These are phyloP conservation scores for Backusella parvicylindrica DNA, from an alignment of 192 early-diverging fungal genomes.

Conservation along the genomic window DNA sequence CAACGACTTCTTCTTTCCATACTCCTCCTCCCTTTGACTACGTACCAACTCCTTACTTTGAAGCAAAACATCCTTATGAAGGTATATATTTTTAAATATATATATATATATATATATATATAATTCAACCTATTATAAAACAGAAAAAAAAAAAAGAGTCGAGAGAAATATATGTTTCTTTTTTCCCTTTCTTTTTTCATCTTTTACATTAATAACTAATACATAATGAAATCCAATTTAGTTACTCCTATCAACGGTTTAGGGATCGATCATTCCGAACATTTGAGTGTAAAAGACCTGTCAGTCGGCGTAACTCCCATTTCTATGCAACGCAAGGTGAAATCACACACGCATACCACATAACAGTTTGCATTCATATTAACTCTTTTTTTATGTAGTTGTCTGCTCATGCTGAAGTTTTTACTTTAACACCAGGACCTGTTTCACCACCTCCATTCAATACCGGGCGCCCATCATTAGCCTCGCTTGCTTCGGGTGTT, in stretches of 20 bases:
- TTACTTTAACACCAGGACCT: neutral
- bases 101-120: neutral
- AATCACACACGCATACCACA: neutral
- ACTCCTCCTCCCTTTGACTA: constrained; percentile 13
- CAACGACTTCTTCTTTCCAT: constrained; percentile 7
- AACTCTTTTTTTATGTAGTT: neutral
- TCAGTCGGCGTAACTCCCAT: neutral
- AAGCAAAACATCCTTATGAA: constrained; percentile 11
- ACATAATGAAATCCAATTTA: neutral
- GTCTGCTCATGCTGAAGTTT: neutral
- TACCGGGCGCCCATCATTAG: constrained; percentile 8
- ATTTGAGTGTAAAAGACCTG: neutral
- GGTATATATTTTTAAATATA: neutral
- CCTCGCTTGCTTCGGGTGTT: constrained; percentile 19
- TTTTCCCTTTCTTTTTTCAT: neutral
- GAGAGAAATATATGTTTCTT: neutral
- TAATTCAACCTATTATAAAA: neutral
- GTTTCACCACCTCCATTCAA: constrained; percentile 2
- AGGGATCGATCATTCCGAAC: constrained; percentile 9
- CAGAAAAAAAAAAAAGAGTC: neutral
- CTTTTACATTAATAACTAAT: neutral
- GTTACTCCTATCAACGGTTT: constrained; percentile 5
- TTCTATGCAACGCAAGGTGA: constrained; percentile 11
- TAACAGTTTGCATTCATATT: neutral
- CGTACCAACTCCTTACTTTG: constrained; percentile 6